A percentile compares a stretch with the other conserved stretches of the same genome.
Evolutionary conservation across 2,329 filamentous ascomycete species (phyloP).

Genomic region (Colletotrichum shisoi): DNA sequence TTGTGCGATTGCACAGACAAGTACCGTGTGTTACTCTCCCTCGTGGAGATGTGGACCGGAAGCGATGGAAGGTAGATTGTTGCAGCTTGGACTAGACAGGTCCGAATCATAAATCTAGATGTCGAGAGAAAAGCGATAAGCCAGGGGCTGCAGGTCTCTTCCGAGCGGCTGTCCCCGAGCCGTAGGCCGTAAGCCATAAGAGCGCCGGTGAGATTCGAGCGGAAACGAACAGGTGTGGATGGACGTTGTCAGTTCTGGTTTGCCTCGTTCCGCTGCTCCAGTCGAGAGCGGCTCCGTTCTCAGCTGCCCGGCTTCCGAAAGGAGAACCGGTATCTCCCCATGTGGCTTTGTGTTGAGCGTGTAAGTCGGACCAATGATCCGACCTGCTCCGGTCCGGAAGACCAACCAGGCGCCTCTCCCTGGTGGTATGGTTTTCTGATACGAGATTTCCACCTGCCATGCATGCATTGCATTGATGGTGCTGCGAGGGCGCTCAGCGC

Average conservation of each 20-base stretch:
- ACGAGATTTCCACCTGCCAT: constrained; percentile 14
- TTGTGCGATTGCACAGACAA: not conserved
- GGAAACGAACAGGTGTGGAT: not conserved
- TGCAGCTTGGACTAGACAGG: not conserved
- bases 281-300: not conserved
- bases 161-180: not conserved
- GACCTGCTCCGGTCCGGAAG: not conserved
- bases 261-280: not conserved
- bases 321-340: not conserved
- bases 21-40: not conserved
- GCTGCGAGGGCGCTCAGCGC: constrained; percentile 2
- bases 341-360: not conserved
- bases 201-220: no score
- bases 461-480: constrained; percentile 7
- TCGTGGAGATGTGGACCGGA: not conserved
- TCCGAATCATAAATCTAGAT: not conserved
- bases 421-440: not conserved
- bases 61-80: not conserved
- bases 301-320: not conserved
- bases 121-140: not conserved
- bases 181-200: not conserved
- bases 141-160: not conserved
- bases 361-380: not conserved
- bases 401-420: not conserved
- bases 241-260: not conserved